A percentile compares a stretch with the other conserved stretches of the same genome.
These are phyloP conservation scores for Tuber brumale DNA, from an alignment of 495 filamentous ascomycete species.

Conservation along the genomic window DNA sequence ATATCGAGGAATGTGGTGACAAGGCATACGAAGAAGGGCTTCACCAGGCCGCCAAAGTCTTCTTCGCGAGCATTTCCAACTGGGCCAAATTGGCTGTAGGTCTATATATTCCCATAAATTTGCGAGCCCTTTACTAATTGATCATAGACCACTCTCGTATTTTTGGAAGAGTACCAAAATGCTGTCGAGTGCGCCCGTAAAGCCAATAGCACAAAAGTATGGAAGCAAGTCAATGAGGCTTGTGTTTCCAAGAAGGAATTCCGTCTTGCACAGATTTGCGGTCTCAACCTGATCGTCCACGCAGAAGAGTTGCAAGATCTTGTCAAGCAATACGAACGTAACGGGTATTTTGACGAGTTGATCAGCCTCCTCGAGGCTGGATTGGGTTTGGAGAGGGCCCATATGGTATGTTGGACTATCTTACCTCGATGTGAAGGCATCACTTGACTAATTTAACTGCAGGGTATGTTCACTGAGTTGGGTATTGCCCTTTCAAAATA, in stretches of 20 bases:
- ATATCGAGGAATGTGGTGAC: constrained; percentile 92
- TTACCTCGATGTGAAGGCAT: neutral
- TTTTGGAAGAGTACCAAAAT: constrained; percentile 93
- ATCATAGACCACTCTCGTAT: constrained; percentile 72
- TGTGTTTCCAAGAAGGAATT: constrained; percentile 99
- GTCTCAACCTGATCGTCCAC: constrained; percentile 96
- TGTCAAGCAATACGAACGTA: constrained; percentile 91
- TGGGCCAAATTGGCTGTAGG: constrained; percentile 86
- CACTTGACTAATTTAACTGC: constrained; percentile 5
- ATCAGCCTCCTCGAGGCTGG: constrained; percentile 92
- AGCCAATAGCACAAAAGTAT: constrained; percentile 98
- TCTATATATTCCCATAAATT: neutral
- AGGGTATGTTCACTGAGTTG: constrained; percentile 92
- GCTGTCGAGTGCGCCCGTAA: constrained; percentile 98
- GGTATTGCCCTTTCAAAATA: constrained; percentile 95
- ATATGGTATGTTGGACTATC: constrained; percentile 49
- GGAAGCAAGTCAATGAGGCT: constrained; percentile 97
- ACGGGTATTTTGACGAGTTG: constrained; percentile 97
- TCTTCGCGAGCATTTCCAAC: constrained; percentile 97
- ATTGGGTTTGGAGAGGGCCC: constrained; percentile 82
- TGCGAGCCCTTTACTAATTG: neutral
- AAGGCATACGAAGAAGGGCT: constrained; percentile 93
- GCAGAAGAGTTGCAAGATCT: constrained; percentile 92
- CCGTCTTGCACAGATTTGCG: constrained; percentile 97
- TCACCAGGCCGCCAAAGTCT: constrained; percentile 96